Base-by-base conservation (phyloP, 495 filamentous ascomycete genomes). In the Tuber aestivum region DNA sequence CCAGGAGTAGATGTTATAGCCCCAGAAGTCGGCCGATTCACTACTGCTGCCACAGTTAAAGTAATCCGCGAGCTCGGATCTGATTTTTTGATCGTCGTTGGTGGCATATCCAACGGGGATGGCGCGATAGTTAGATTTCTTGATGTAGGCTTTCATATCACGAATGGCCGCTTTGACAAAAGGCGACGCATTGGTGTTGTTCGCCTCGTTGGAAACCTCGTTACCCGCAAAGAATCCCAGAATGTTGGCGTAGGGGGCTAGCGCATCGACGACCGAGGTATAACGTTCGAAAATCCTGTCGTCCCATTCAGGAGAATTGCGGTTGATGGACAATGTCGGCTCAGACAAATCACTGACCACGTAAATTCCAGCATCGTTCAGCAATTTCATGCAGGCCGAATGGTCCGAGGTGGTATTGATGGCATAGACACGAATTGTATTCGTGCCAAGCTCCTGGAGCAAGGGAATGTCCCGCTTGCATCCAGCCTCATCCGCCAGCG, bases 1-100 rank as follows among this genome's bases (percentile, higher is more conserved):
- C 95, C 95, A 99, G 50, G 92, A 94, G 86, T 98, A 98, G 86
- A 97, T 95, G 86, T 98, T 99, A 89, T 97, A 97, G 72, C 95
- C 95, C 93, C 93, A 97, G 87, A 94, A 97, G 84, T 98, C 95
- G 77, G 97, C 94, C 61, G 89, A 85, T 20, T 88, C 86, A 0
- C 85, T 85, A 41, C 86, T 74, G 44, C 88, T 83, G 72, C 92
- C 92, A 82, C 95, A 99, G 88, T 97, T 92, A 87, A 99, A 95
- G 86, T 95, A 99, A 83, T 94, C 85, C 42, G 93, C 93, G 80
- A 99, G 88, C 80, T 92, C 83, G 50, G 83, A 85, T 75, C 95
- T 93, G 80, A 97, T 97, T 14, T 88, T 85, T 1, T 89, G 85
- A 79, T 96, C 93, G 82, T 99, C 95, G 83, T 95, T 94, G 82